Evolutionary conservation across 345 rosid genomes (phyloP), one percentile per base, ranked within the genome.

Genomic region (Sapria himalayana): DNA sequence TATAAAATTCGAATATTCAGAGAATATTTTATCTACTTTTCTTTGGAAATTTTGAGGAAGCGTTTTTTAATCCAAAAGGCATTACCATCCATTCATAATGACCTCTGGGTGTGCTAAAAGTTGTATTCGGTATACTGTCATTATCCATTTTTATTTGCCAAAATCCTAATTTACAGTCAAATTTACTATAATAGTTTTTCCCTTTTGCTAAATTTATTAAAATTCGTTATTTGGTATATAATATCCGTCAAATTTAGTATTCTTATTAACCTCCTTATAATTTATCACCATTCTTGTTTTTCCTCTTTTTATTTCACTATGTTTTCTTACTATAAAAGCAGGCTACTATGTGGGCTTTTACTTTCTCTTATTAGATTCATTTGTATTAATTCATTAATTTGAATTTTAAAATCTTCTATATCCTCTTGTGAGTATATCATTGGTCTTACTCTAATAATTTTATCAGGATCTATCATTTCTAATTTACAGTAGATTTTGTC

Each of bases 111-210:
- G 7, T 2, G 10, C 40, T 36, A 36, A 36, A 36, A 6, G 40
- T 8, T 36, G 40, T 36, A 15, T 15, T 14, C 14, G 15, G 8
- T 36, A 36, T 15, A 15, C 40, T 36, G 18, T 36, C 3, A 14
- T 5, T 18, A 3, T 5, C 3, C 40, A 15, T 36, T 36, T 36
- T 36, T 9, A 36, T 11, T 36, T 36, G 40, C 18, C 40, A 36
- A 36, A 36, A 36, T 9, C 10, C 40, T 4, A 15, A 36, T 15
- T 36, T 36, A 36, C 40, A 36, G 18, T 36, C 40, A 36, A 36
- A 36, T 11, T 36, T 36, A 36, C 9, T 15, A 36, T 7, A 3
- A 9, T 3, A 7, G 5, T 36, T 36, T 9, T 15, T 5, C 7
- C 19, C 40, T 36, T 36, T 12, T 36, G 18, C 18, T 7, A 10